Evolutionary conservation across 352 stramenopile species (phyloP), one percentile per base, ranked within the genome.

Genomic region (Globisporangium mamillatum): DNA sequence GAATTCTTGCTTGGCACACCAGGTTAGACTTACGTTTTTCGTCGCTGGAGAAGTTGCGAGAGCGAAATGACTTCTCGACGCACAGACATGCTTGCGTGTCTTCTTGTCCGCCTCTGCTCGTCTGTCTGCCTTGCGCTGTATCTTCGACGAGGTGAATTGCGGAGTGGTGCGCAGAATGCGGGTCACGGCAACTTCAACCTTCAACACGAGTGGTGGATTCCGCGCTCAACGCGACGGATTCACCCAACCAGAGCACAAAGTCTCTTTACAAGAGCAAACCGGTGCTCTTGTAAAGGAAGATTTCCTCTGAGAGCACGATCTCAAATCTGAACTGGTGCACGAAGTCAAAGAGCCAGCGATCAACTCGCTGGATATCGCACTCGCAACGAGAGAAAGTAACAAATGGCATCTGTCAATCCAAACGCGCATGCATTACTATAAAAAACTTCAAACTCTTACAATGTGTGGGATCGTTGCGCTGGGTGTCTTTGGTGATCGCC

Each of bases 1-100:
- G 4, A 6, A 25, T 67, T 59, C 67, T 64, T 36, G 32, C 20
- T 61, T 50, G 60, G 4, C 12, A 46, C 12, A 46, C 3, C 54
- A 60, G 2, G 27, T n/a, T 24, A 57, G 32, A 60, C 53, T 46
- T 73, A 75, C 65, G 44, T 76, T 77, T 63, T 89, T 63, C 56
- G 74, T 70, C 83, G 82, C 72, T 83, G 76, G 32, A 93, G 78
- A 6, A 93, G 71, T 75, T 91, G 79, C 32, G 85, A 90, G 62
- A 93, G 82, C 32, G 85, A 88, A 46, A 93, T 69, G 27, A 93
- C 77, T 61, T 93, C 85, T 53, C 79, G 75, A 36, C 77, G 85
- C 60, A 92, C 72, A 20, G 81, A 76, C 85, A 93, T 93, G 34
- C 46, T 18, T 50, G 25, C 20, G 1, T 34, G n/a, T 41, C 54